phyloP scores from a whole-genome alignment of 1,139 yeast species.

The Meyerozyma sp. region DNA sequence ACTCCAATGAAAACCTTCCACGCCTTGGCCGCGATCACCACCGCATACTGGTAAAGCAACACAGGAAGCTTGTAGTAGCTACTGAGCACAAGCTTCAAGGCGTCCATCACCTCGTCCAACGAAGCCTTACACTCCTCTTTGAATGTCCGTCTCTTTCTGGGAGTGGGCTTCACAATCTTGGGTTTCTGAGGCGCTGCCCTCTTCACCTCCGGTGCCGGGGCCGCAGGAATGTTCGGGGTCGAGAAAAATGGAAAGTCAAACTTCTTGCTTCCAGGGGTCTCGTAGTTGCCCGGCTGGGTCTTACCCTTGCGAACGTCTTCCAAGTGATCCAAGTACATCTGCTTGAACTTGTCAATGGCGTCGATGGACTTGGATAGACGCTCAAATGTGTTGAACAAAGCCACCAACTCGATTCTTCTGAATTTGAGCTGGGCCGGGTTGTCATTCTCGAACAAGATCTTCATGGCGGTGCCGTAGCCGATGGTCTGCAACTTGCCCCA shows the following conservation, averaged over 20 bases:
- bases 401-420: constrained; percentile 83
- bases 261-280: constrained; percentile 23
- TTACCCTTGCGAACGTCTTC: constrained; percentile 36
- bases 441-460: constrained; percentile 72
- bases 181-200: background rate
- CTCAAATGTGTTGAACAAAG: constrained; percentile 87
- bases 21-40: constrained; percentile 46
- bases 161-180: constrained; percentile 4
- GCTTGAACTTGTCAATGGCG: constrained; percentile 68
- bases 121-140: constrained; percentile 50
- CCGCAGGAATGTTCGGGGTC: constrained; percentile 4
- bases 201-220: background rate
- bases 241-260: constrained; percentile 38
- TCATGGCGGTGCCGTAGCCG: constrained; percentile 95
- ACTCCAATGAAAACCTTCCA: constrained; percentile 77
- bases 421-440: constrained; percentile 47
- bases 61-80: constrained; percentile 72
- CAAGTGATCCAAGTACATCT: constrained; percentile 42
- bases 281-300: constrained; percentile 41
- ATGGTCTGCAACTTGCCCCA: constrained; percentile 98
- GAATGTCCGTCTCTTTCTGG: constrained; percentile 18
- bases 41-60: constrained; percentile 44
- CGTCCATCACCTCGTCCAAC: constrained; percentile 51
- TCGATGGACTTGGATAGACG: constrained; percentile 80
- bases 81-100: constrained; percentile 56